Percentiles rank a stretch among this genome's conserved stretches.
These are phyloP conservation scores for Glutinoglossum americanum DNA, from an alignment of 495 filamentous ascomycete species.

Conservation along the genomic window DNA sequence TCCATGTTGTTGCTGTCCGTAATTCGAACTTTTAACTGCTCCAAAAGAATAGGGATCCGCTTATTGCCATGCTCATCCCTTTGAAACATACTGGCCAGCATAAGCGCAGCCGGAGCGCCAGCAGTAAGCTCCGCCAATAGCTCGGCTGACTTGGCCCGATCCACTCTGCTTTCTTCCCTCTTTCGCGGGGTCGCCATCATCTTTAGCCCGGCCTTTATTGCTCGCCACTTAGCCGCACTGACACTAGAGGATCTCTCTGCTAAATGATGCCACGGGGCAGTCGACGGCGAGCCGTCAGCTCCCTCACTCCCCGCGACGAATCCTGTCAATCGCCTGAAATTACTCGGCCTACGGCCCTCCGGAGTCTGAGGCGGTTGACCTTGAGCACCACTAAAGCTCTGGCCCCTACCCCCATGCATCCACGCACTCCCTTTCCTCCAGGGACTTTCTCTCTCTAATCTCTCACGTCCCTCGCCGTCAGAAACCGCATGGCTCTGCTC, in stretches of 20 bases:
- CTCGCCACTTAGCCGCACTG: slow-evolving; percentile 67
- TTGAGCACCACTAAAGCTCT: slow-evolving; percentile 29
- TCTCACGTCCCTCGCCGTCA: slow-evolving; percentile 72
- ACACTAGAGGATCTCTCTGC: slow-evolving; percentile 46
- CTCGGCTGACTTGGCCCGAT: slow-evolving; percentile 89
- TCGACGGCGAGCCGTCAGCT: slow-evolving; percentile 24
- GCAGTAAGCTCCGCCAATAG: slow-evolving; percentile 88
- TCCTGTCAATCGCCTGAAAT: slow-evolving; percentile 54
- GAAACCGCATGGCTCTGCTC: slow-evolving; percentile 54
- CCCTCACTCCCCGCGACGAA: slow-evolving; percentile 33
- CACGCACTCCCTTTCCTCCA: slow-evolving; percentile 33
- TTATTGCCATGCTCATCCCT: slow-evolving; percentile 90
- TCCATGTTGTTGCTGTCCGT: slow-evolving; percentile 39
- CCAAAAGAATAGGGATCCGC: slow-evolving; percentile 79
- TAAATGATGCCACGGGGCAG: slow-evolving; percentile 30
- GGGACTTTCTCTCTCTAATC: slow-evolving; percentile 33
- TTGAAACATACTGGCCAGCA: slow-evolving; percentile 92
- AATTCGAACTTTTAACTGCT: slow-evolving; percentile 81
- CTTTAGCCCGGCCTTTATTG: slow-evolving; percentile 66
- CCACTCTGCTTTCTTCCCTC: slow-evolving; percentile 62
- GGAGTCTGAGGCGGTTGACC: slow-evolving; percentile 17
- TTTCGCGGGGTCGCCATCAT: slow-evolving; percentile 57
- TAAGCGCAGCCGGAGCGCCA: slow-evolving; percentile 73
- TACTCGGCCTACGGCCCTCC: slow-evolving; percentile 41
- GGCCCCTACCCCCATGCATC: slow-evolving; percentile 31